Evolutionary conservation across 192 early-diverging fungal genomes (phyloP), one percentile per base, ranked within the genome.

Genomic region (Podila epicladia): DNA sequence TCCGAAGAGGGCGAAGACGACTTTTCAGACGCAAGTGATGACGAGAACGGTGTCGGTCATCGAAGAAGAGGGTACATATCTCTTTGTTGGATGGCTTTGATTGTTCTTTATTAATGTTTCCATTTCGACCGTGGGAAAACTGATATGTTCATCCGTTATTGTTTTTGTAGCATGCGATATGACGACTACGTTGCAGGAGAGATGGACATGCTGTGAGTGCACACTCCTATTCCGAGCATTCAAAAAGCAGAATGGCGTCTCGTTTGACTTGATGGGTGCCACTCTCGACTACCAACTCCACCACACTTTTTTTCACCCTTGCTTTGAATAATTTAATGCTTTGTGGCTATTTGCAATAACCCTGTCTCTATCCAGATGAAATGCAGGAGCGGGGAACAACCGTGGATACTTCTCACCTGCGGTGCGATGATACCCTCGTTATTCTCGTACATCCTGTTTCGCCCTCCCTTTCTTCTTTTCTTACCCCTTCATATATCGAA

Each of bases 131-230:
- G 24, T 22, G 24, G 11, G 31, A 41, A 32, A 32, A 38, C 38
- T 22, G 22, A 35, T 41, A 41, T 7, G 19, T 5, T 57, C 17
- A 22, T 33, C 32, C 32, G 2, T 45, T 11, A 20, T 20, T 1
- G n/a, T 28, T 7, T n/a, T 60, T 59, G 22, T 79, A 80, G 77
- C 7, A 37, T 73, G 51, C 70, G 77, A 64, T 72, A 80, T 45
- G 77, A 80, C 12, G 77, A 80, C 53, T 80, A 69, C 41, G 71
- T 80, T 28, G 71, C 58, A 2, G 66, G 71, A 72, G 77, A 80
- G 57, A 80, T 80, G 77, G 77, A 80, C 28, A 72, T 80, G 76
- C 20, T 69, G 50, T 80, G 48, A 80, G 65, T 38, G n/a, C 19
- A 50, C 22, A 32, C n/a, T 45, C 41, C 41, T 15, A 17, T 2